Evolutionary conservation across 1,284 basidiomycete species (phyloP).

Genomic region (Phlebopus sp.): DNA sequence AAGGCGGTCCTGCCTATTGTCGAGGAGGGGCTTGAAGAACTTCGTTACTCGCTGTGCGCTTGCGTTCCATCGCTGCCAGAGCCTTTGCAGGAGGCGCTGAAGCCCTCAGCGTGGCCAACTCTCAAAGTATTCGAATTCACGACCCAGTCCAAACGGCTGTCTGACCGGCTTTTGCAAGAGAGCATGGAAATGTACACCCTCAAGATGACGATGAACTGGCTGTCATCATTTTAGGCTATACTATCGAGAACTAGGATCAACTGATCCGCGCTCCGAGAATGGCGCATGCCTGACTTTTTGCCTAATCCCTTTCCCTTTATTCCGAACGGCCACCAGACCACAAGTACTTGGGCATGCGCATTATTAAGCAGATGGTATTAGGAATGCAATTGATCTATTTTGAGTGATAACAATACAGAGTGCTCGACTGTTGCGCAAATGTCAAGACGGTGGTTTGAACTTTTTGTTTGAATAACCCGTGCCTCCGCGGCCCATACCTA

Average conservation of each 20-base stretch:
- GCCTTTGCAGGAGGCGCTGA: neutral
- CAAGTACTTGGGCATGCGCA: too few relatives aligned
- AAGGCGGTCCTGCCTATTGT: neutral
- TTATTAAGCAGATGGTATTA: too few relatives aligned
- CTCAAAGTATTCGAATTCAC: neutral
- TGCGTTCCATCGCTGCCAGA: neutral
- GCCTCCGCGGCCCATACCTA: slow-evolving; percentile 55
- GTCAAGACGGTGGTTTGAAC: slow-evolving; percentile 48
- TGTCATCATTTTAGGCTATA: too few relatives aligned
- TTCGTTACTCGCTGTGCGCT: neutral
- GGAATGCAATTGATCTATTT: neutral
- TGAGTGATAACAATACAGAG: neutral
- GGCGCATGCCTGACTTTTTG: too few relatives aligned
- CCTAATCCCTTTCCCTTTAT: too few relatives aligned
- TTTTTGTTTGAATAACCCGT: slow-evolving; percentile 64
- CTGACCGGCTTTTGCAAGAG: neutral
- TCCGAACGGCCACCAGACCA: too few relatives aligned
- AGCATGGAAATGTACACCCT: neutral
- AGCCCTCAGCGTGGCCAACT: neutral
- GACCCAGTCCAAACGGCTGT: neutral
- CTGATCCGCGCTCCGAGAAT: too few relatives aligned
- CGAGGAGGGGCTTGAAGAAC: neutral
- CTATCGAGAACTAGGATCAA: too few relatives aligned
- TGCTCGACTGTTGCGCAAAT: neutral
- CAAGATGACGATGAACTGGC: neutral